Conservation (phyloP, 495 filamentous ascomycete species). For the Neurospora africana region DNA sequence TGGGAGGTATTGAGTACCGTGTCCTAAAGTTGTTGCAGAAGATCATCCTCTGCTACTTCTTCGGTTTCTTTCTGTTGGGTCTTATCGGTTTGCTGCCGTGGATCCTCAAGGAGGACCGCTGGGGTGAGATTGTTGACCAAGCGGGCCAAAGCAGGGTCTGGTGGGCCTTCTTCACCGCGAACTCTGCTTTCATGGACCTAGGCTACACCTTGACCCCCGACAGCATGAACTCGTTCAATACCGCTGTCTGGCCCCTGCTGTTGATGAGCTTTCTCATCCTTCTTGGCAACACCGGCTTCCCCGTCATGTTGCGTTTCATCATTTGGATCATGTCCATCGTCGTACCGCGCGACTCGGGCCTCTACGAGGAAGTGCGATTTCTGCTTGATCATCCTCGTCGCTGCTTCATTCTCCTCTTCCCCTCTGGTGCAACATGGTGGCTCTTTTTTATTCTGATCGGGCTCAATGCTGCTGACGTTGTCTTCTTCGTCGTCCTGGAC, state of each 20-base stretch:
- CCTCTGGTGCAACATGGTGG: slow-evolving; percentile 88
- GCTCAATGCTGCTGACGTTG: slow-evolving; percentile 71
- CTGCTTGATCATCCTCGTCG: slow-evolving; percentile 88
- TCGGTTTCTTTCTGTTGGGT: slow-evolving; percentile 64
- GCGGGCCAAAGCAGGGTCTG: slow-evolving; percentile 58
- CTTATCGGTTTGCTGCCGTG: slow-evolving; percentile 63
- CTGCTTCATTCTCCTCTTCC: slow-evolving; percentile 91
- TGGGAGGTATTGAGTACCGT: slow-evolving; percentile 91
- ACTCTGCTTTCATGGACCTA: slow-evolving; percentile 81
- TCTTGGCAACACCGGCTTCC: slow-evolving; percentile 90
- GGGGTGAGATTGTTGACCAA: slow-evolving; percentile 48
- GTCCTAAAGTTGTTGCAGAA: slow-evolving; percentile 75
- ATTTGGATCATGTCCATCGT: slow-evolving; percentile 66
- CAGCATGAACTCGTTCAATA: slow-evolving; percentile 81
- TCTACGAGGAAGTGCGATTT: slow-evolving; percentile 84
- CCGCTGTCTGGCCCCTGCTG: slow-evolving; percentile 61
- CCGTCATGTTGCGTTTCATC: slow-evolving; percentile 79
- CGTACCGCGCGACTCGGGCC: slow-evolving; percentile 45
- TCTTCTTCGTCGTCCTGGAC: slow-evolving; percentile 86
- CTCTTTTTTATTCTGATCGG: slow-evolving; percentile 75
- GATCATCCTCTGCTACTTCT: slow-evolving; percentile 67
- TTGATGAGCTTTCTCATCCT: slow-evolving; percentile 73
- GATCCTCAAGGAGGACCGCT: slow-evolving; percentile 53
- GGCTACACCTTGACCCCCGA: slow-evolving; percentile 82
- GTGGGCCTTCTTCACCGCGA: slow-evolving; percentile 87